Conservation (phyloP, 768 basidiomycete genomes). For the Royoungia palumana region DNA sequence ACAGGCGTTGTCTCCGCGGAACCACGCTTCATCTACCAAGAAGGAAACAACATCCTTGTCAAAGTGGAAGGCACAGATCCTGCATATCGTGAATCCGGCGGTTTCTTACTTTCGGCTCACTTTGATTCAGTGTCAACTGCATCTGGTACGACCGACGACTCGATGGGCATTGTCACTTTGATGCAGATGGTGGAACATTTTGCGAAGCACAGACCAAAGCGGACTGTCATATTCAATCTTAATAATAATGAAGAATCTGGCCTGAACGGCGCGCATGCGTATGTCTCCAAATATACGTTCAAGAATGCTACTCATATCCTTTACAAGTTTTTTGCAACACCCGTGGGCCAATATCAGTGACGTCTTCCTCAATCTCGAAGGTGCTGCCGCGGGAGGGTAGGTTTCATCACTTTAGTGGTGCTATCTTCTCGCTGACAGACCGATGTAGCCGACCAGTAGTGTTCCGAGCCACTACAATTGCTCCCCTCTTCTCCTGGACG, state of each 20-base stretch:
- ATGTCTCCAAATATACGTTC: slow-evolving; percentile 15
- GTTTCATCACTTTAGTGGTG: slow-evolving; percentile 8
- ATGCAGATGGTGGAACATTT: slow-evolving; percentile 63
- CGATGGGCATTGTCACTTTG: slow-evolving; percentile 66
- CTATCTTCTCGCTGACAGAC: not conserved
- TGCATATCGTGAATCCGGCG: slow-evolving; percentile 32
- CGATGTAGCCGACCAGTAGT: slow-evolving; percentile 62
- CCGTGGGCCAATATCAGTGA: slow-evolving; percentile 67
- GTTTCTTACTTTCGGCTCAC: slow-evolving; percentile 75
- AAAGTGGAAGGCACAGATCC: slow-evolving; percentile 55
- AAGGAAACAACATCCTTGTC: slow-evolving; percentile 65
- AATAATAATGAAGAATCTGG: slow-evolving; percentile 86
- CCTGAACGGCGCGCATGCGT: slow-evolving; percentile 69
- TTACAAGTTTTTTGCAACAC: slow-evolving; percentile 61
- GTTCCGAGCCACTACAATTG: slow-evolving; percentile 66
- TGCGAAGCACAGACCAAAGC: slow-evolving; percentile 44
- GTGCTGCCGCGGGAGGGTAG: slow-evolving; percentile 75
- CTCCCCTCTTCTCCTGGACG: slow-evolving; percentile 52
- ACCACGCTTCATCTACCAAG: slow-evolving; percentile 48
- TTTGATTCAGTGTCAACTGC: slow-evolving; percentile 79
- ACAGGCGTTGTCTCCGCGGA: slow-evolving; percentile 12
- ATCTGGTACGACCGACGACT: slow-evolving; percentile 74
- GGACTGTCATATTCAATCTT: slow-evolving; percentile 76
- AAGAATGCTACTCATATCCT: not conserved
- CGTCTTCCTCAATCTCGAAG: slow-evolving; percentile 79